Evolutionary conservation across 1,284 basidiomycete species (phyloP), one percentile per base, ranked within the genome.

Genomic region (Trametes hirsuta): DNA sequence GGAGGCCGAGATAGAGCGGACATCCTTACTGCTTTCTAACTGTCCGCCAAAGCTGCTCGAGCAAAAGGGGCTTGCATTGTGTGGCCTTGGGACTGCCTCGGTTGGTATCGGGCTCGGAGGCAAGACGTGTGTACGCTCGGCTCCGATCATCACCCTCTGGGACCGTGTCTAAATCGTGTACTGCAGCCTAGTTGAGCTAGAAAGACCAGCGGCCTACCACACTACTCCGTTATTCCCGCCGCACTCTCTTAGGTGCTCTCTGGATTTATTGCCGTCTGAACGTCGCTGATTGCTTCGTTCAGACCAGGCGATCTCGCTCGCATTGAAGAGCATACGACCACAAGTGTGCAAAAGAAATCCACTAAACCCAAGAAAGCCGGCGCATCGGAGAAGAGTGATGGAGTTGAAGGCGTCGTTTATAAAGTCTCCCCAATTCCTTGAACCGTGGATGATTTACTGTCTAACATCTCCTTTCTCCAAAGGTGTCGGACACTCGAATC

Each of bases 71-170:
- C 79, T 98, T 5, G 89, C 93, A 1, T 75, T 97, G 0, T 84
- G 85, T 35, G 87, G 88, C 34, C 79, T 98, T 9, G 87, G 90
- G 0, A 80, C 95, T 0, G 80, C 84, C 1, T 82, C 81, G 21
- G 81, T 95, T 24, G 85, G 83, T 48, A 82, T 97, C 30, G 95
- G 95, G 1, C 80, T 97, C 1, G 95, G 95, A 30, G 95, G 94
- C 24, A 97, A 96, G 79, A 94, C 87, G 91, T 96, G 72, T 69
- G 84, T 76, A 18, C 36, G 40, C 30, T 50, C 25, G 10, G 30
- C 30, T 8, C 15, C 18, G 8, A 21, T 37, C 42, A 6, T 9
- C 10, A 11, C 18, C n/a, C 30, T 45, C 18, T 15, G 11, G 5
- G 12, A 11, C 18, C 18, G 18, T 18, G 11, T 42, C 34, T 36